A percentile compares a stretch with the other conserved stretches of the same genome.
Evolutionary conservation across 2,329 filamentous ascomycete species (phyloP).

Genomic region (Arthrobotrys megalospora): DNA sequence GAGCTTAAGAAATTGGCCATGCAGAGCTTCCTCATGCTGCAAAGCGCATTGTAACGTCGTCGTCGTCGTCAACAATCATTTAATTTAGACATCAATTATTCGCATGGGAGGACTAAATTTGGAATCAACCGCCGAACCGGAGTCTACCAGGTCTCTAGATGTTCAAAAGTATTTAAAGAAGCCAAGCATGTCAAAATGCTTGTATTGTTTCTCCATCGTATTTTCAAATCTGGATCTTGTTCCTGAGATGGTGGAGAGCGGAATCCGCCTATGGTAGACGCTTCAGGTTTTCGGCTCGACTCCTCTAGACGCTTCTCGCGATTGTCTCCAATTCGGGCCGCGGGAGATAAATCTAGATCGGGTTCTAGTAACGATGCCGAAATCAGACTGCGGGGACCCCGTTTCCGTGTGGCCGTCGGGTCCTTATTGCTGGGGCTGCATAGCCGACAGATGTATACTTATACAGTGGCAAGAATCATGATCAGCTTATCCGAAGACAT

Average conservation of each 20-base stretch:
- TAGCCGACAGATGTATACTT: constrained; percentile 30
- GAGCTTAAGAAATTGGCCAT: constrained; percentile 20
- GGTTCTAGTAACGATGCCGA: constrained; percentile 47
- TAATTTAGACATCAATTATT: background rate
- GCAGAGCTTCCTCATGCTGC: constrained; percentile 34
- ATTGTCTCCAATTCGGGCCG: constrained; percentile 34
- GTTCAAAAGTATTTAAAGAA: constrained; percentile 14
- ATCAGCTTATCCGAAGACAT: constrained; percentile 40
- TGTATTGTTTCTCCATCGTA: constrained; percentile 24
- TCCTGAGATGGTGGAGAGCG: constrained; percentile 1
- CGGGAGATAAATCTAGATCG: constrained; percentile 31
- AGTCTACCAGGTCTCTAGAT: constrained; percentile 3
- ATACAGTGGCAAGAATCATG: constrained; percentile 37
- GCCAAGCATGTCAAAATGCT: background rate
- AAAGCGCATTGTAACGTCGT: constrained; percentile 11
- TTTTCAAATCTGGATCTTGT: constrained; percentile 12
- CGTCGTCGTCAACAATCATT: background rate
- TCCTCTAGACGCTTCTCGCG: constrained; percentile 26
- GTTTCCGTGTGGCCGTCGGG: constrained; percentile 46
- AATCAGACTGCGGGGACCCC: constrained; percentile 50
- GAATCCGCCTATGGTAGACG: constrained; percentile 12
- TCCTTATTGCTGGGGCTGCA: constrained; percentile 19
- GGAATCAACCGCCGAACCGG: background rate
- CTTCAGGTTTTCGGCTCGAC: constrained; percentile 13
- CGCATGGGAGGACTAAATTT: constrained; percentile 15